phyloP scores from a whole-genome alignment of 305 asterid genomes.

The Rubia occidens region DNA sequence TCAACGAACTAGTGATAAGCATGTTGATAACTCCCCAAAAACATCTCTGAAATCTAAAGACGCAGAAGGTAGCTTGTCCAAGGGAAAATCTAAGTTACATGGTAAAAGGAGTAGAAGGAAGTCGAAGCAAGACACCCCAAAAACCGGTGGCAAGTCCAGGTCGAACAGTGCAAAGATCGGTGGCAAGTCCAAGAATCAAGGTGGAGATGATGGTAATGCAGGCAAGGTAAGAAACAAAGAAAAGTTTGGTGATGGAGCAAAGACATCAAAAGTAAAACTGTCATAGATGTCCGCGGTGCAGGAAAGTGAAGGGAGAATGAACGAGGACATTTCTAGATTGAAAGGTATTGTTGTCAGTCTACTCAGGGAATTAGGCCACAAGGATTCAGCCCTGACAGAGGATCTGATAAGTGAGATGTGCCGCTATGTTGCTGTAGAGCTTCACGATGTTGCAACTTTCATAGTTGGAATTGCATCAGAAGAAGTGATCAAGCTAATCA shows the following conservation, averaged over 20 bases:
- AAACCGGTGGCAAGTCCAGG: constrained; percentile 41
- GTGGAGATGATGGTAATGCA: constrained; percentile 31
- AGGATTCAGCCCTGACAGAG: constrained; percentile 65
- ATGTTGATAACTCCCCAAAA: constrained; percentile 37
- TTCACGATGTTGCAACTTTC: constrained; percentile 86
- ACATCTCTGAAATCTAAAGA: constrained; percentile 48
- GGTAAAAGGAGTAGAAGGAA: constrained; percentile 21
- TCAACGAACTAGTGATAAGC: constrained; percentile 36
- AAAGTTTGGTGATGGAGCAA: constrained; percentile 33
- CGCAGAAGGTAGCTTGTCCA: constrained; percentile 26
- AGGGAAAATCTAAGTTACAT: constrained; percentile 25
- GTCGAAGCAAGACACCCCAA: constrained; percentile 28
- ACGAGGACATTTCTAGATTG: constrained; percentile 86
- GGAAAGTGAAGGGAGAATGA: constrained; percentile 57
- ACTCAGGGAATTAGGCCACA: constrained; percentile 73
- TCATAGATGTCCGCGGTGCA: constrained; percentile 34
- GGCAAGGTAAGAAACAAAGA: constrained; percentile 38
- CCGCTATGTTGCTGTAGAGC: constrained; percentile 90
- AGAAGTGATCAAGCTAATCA: constrained; percentile 91
- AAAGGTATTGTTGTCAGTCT: constrained; percentile 68
- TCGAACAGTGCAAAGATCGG: constrained; percentile 34
- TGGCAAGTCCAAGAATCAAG: constrained; percentile 41
- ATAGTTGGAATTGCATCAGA: constrained; percentile 96
- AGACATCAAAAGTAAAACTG: constrained; percentile 39
- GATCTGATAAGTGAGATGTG: constrained; percentile 91